Base-by-base conservation (phyloP, 768 basidiomycete genomes). In the Lenzites betulinus region DNA sequence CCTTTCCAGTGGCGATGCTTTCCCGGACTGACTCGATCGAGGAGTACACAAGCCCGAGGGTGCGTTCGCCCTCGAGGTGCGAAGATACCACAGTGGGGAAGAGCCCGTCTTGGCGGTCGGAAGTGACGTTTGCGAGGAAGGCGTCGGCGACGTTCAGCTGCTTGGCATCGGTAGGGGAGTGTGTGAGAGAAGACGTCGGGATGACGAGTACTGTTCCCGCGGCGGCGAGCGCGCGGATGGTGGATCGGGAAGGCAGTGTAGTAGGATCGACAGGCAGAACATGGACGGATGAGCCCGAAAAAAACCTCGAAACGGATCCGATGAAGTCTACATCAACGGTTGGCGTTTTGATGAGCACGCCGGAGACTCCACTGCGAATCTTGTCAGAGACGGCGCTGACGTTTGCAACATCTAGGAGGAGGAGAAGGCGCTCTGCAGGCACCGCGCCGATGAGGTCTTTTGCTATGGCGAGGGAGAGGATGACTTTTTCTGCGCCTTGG, bases 41-140 rank as follows among this genome's bases (percentile, higher is more conserved):
- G 12, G 97, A 98, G 77, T 99, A 99, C 36, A 98, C 97, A 56
- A 99, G 83, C 18, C 97, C 97, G 16, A 98, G 85, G 6, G 88
- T 81, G 64, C 86, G 85, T 25, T 89, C 89, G 22, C 84, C 84
- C 63, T 90, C 82, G 1, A 74, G 67, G 51, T 76, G 73, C 0
- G 90, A 88, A 13, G 93, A 88, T 33, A 98, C 89, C 51, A 98
- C 80, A 9, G 97, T 99, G 0, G 95, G 92, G 75, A 93, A 95
- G 41, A 99, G 83, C 35, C 92, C 93, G 72, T 98, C 97, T 0
- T 86, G 79, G 50, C 97, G 86, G 73, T 99, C 96, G 1, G 94
- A 93, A 22, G 81, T 74, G 50, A 97, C 74, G 3, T 88, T 83
- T 1, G 95, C 85, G 51, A 95, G 84, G 78, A 96, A 96, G 25